A percentile compares a stretch with the other conserved stretches of the same genome.
phyloP scores from a whole-genome alignment of 2,329 filamentous ascomycete species.

The Alternaria atra region DNA sequence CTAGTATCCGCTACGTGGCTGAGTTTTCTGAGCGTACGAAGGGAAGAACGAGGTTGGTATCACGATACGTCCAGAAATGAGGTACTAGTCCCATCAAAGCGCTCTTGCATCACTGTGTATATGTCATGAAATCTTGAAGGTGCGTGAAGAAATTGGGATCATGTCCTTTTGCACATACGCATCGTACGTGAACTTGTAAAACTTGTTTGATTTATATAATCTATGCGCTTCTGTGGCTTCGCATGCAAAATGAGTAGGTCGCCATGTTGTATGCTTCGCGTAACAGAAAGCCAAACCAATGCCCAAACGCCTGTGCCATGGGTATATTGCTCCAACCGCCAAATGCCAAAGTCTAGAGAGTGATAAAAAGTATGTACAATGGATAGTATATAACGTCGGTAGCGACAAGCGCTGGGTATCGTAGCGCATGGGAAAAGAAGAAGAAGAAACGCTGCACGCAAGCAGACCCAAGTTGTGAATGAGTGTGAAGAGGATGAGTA shows the following conservation, averaged over 20 bases:
- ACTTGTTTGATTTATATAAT: not conserved
- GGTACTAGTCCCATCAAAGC: not conserved
- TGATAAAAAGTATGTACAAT: not conserved
- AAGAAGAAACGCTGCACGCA: not conserved
- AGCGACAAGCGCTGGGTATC: not conserved
- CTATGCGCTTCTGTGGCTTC: not conserved
- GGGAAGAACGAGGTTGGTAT: not conserved
- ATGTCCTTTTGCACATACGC: not conserved
- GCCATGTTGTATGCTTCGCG: not conserved
- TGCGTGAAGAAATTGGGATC: not conserved
- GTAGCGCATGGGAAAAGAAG: not conserved
- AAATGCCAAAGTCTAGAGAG: not conserved
- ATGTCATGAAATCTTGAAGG: not conserved
- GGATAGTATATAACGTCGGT: not conserved
- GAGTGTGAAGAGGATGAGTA: not conserved
- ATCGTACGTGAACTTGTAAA: not conserved
- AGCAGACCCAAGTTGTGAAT: not conserved
- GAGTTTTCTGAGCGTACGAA: not conserved
- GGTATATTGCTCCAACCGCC: not conserved
- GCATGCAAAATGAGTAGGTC: not conserved
- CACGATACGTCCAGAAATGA: not conserved
- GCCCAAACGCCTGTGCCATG: not conserved
- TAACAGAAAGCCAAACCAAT: not conserved
- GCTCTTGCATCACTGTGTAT: no score
- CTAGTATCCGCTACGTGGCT: slow-evolving; percentile 1